Percentiles rank a stretch among this genome's conserved stretches.
phyloP scores from a whole-genome alignment of 2,329 filamentous ascomycete species.

The Epichloe amarillans region DNA sequence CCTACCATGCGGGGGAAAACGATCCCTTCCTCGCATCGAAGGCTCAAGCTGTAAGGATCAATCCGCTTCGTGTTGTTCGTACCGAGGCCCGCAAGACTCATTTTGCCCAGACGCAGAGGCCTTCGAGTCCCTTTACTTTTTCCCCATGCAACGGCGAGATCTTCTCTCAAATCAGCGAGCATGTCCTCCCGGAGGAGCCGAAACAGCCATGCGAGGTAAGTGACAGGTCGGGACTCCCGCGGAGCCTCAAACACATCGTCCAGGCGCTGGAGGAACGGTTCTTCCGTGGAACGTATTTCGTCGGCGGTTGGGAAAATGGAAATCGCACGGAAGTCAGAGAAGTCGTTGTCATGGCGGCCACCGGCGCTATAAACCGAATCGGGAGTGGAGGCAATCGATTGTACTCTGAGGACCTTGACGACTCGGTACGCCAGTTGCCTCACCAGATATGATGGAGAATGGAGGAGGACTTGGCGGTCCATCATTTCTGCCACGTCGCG shows the following conservation, averaged over 20 bases:
- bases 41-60: background rate
- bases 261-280: conserved; percentile 41
- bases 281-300: conserved; percentile 42
- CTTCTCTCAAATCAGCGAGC: conserved; percentile 50
- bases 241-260: conserved; percentile 31
- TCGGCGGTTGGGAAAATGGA: conserved; percentile 52
- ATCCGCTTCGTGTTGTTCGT: background rate
- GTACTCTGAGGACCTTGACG: conserved; percentile 23
- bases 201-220: conserved; percentile 58
- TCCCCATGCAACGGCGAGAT: conserved; percentile 21
- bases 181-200: conserved; percentile 60
- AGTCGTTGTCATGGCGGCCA: conserved; percentile 64
- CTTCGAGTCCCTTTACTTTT: background rate
- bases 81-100: conserved; percentile 5
- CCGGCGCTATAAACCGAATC: conserved; percentile 30
- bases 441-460: conserved; percentile 11
- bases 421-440: conserved; percentile 22
- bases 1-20: background rate
- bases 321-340: conserved; percentile 44
- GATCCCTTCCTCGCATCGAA: too few species aligned
- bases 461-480: conserved; percentile 12
- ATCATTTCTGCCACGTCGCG: conserved; percentile 9
- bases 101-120: conserved; percentile 18
- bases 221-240: conserved; percentile 23
- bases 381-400: conserved; percentile 8